Evolutionary conservation across 805 yeast species (phyloP), one percentile per base, ranked within the genome.

Genomic region (Hanseniaspora hatyaiensis): DNA sequence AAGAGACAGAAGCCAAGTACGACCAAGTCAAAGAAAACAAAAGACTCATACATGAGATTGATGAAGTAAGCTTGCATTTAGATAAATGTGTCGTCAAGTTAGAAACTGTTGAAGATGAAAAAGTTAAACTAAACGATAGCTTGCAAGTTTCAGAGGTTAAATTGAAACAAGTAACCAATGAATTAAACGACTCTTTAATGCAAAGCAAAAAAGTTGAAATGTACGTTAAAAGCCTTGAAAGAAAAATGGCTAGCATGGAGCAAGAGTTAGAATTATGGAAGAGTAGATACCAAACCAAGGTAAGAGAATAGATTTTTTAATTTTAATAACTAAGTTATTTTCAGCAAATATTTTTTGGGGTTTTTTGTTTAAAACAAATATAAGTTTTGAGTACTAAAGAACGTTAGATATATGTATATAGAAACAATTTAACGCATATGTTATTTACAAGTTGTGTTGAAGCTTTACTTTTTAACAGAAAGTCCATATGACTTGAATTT

Each of bases 401-500:
- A 34, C 6, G 6, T 31, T 12, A 28, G 2, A 34, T 24, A 19
- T 26, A 34, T 28, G n/a, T 28, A 34, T 8, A 26, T 16, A 13
- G 26, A 26, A 13, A 13, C n/a, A 28, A 13, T 8, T 39, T 8
- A 18, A 4, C 45, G 13, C 20, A 24, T n/a, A n/a, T 22, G 6
- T 31, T 41, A 37, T 48, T 29, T 42, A 34, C 41, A 34, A n/a
- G 30, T 22, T 34, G 6, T 32, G 22, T 11, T 22, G 13, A 20
- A 20, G 29, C 30, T n/a, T 20, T 32, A 37, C 9, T 49, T 37
- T 32, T 37, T 31, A 13, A 16, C 40, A 30, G 52, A 50, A 4
- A 48, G 44, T 22, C 96, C 96, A 57, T 80, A 84, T 50, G 73
- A 70, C 50, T 69, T 70, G 52, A 85, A 66, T 20, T 79, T 76